A percentile compares a stretch with the other conserved stretches of the same genome.
Conservation (phyloP, 1,284 basidiomycete genomes). For the Trichosporon sp. region DNA sequence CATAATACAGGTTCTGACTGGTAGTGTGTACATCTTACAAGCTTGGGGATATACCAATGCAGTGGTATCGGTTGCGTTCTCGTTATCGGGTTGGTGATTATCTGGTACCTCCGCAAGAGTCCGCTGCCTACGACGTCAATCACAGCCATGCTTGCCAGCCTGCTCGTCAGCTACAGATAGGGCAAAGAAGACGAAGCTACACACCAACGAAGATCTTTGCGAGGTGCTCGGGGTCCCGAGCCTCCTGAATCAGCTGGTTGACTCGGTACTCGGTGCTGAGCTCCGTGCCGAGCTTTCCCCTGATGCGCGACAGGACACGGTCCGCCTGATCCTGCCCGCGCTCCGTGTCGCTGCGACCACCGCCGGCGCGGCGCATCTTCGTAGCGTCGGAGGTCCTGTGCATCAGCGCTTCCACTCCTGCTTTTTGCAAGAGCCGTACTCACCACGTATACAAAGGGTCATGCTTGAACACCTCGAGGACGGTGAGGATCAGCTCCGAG, state of each 20-base stretch:
- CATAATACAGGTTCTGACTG: background rate
- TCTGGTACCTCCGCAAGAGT: too few species aligned
- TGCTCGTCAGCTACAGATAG: slow-evolving; percentile 1
- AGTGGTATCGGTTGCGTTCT: background rate
- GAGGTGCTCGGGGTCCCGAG: slow-evolving; percentile 71
- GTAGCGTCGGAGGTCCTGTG: slow-evolving; percentile 59
- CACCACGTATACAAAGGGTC: slow-evolving; percentile 92
- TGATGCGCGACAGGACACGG: slow-evolving; percentile 72
- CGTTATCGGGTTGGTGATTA: background rate
- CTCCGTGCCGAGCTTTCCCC: slow-evolving; percentile 72
- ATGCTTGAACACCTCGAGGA: slow-evolving; percentile 94
- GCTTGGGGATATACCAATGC: background rate
- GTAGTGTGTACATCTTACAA: background rate
- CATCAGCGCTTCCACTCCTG: slow-evolving; percentile 21
- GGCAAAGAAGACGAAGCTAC: slow-evolving; percentile 6
- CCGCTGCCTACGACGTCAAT: background rate
- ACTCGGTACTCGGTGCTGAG: slow-evolving; percentile 90
- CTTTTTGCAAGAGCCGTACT: slow-evolving; percentile 24
- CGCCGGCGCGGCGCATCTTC: slow-evolving; percentile 50
- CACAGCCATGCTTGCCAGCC: slow-evolving; percentile 28
- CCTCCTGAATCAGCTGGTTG: slow-evolving; percentile 86
- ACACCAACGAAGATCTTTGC: slow-evolving; percentile 68
- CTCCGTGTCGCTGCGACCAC: slow-evolving; percentile 18
- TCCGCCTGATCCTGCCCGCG: slow-evolving; percentile 78
- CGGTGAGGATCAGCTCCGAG: slow-evolving; percentile 83